Conservation (phyloP, 139 green algal species). For the Zygnema cylindricum region DNA sequence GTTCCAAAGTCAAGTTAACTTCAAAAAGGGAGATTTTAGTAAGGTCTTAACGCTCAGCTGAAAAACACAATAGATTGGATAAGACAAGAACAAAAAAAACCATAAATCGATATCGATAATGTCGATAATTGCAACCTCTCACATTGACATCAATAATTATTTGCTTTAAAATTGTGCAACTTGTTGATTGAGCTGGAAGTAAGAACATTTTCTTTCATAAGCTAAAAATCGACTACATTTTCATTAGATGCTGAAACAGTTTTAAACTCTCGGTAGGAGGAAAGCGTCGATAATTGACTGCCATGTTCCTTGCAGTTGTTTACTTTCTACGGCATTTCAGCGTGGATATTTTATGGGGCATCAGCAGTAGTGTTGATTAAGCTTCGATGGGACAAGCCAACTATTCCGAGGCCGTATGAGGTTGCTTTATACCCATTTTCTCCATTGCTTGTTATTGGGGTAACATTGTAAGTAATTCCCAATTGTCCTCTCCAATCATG, state of each 20-base stretch:
- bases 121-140: no score
- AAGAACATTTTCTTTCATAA: not conserved
- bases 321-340: constrained; percentile 31
- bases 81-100: no score
- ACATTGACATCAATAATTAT: not conserved
- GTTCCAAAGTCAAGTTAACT: not conserved
- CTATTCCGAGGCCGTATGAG: constrained; percentile 16
- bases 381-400: not conserved
- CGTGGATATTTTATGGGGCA: constrained; percentile 37
- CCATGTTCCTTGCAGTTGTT: constrained; percentile 20
- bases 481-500: not conserved
- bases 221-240: not conserved
- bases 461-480: not conserved
- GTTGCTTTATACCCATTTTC: constrained; percentile 10
- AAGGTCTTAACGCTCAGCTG: no score
- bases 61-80: no score
- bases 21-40: not conserved
- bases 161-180: not conserved
- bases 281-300: not conserved
- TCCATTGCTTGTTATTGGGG: not conserved
- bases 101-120: no score
- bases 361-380: constrained; percentile 9
- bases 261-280: not conserved
- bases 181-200: not conserved
- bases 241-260: not conserved